Evolutionary conservation across 257 asterid species (phyloP), one percentile per base, ranked within the genome.

Genomic region (Cruciata laevipes): DNA sequence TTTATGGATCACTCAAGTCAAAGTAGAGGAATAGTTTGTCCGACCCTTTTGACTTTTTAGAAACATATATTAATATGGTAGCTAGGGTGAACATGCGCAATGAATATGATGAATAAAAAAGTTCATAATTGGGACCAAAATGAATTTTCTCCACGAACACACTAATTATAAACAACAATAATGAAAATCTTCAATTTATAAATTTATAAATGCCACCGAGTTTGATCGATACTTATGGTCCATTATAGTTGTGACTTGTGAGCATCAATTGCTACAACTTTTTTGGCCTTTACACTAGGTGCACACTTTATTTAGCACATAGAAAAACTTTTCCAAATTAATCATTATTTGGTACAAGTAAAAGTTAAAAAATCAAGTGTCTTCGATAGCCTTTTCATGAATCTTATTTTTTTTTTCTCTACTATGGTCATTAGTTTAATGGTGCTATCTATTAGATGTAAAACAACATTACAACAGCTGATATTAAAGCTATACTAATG

Each of bases 241-340:
- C 75, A 38, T 65, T 65, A 4, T 27, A 38, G 71, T 31, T 65
- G 73, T 62, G 67, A 38, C 67, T 31, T 65, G 73, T 62, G 67
- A 14, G 3, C 67, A 63, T 63, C 74, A 69, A 63, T 63, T 3
- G 51, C 37, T 37, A 27, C 35, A 49, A 68, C 67, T 59, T 71
- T 47, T 42, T 63, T 65, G 7, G 59, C 74, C 59, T 75, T 40
- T 58, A 31, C 42, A 62, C 58, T 30, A 0, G 33, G 32, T 11
- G 13, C 14, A 14, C 10, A 61, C 65, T 60, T 60, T 58, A 58
- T 27, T 27, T 58, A 40, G 7, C 37, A 6, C 37, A 32, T 32
- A 32, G 7, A 32, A 32, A 32, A 37, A 7, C 42, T 37, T 37
- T 37, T 7, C 8, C 42, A 7, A 7, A 37, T 37, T 37, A 1